phyloP scores from a whole-genome alignment of 2,329 filamentous ascomycete species.

The Trichoderma atroviride region DNA sequence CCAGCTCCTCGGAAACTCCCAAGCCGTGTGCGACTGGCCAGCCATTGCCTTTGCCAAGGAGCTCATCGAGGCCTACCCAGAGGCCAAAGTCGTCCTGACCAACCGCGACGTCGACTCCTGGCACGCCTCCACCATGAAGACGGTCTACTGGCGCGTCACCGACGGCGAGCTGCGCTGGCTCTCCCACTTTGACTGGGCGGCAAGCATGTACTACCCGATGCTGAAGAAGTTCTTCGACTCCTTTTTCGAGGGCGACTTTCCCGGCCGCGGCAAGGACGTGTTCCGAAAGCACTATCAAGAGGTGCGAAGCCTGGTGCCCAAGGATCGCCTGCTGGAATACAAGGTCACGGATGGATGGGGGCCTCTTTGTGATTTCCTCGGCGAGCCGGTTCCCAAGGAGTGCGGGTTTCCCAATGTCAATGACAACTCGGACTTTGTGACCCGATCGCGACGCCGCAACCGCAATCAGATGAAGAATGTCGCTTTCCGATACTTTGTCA shows the following conservation, averaged over 20 bases:
- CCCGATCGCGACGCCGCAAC: constrained; percentile 39
- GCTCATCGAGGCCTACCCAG: constrained; percentile 70
- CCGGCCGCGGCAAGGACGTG: constrained; percentile 32
- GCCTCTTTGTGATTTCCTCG: constrained; percentile 43
- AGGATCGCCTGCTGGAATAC: constrained; percentile 35
- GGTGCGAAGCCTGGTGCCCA: constrained; percentile 25
- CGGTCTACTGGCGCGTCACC: constrained; percentile 67
- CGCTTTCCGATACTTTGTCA: constrained; percentile 34
- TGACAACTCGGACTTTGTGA: constrained; percentile 42
- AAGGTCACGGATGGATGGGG: constrained; percentile 42
- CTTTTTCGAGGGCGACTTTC: constrained; percentile 53
- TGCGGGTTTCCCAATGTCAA: constrained; percentile 37
- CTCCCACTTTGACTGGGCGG: constrained; percentile 59
- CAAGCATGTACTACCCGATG: constrained; percentile 70
- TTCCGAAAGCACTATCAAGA: constrained; percentile 36
- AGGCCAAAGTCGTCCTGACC: constrained; percentile 71
- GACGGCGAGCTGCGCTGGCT: constrained; percentile 57
- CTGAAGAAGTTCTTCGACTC: constrained; percentile 67
- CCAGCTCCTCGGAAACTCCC: constrained; percentile 66
- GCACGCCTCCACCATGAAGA: constrained; percentile 59
- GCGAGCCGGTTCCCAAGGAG: constrained; percentile 37
- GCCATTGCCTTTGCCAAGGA: constrained; percentile 66
- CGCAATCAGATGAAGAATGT: constrained; percentile 43
- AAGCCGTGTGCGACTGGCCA: constrained; percentile 71
- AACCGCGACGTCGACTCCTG: constrained; percentile 68